Evolutionary conservation across 2,329 filamentous ascomycete species (phyloP).

Genomic region (Stagonosporopsis cucurbitacearum): DNA sequence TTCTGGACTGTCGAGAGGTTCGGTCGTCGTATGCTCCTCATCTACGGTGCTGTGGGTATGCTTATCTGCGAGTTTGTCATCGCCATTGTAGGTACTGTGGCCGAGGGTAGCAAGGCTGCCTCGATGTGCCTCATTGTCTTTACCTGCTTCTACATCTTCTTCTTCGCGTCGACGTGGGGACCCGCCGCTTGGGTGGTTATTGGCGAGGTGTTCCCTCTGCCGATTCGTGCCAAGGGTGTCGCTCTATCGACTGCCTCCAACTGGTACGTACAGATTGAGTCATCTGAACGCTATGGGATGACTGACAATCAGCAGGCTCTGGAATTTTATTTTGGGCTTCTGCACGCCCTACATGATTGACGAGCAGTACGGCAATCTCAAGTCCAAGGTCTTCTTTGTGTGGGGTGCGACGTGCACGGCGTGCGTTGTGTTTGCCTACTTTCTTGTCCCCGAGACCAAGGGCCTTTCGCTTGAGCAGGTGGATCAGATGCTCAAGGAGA

Average conservation of each 20-base stretch:
- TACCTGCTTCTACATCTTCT: conserved; percentile 92
- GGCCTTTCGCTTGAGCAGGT: conserved; percentile 80
- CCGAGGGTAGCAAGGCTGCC: conserved; percentile 57
- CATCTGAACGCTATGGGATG: background rate
- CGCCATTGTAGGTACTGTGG: conserved; percentile 65
- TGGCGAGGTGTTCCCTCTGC: conserved; percentile 88
- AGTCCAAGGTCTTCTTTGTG: conserved; percentile 61
- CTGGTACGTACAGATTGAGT: background rate
- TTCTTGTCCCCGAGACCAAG: conserved; percentile 78
- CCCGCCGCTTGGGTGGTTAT: conserved; percentile 76
- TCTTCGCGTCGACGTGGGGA: conserved; percentile 89
- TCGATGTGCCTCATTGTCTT: conserved; percentile 72
- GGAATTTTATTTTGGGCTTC: conserved; percentile 69
- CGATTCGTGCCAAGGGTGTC: conserved; percentile 86
- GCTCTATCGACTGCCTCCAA: conserved; percentile 86
- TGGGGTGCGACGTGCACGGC: conserved; percentile 60
- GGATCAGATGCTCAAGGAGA: conserved; percentile 85
- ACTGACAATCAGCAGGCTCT: conserved; percentile 67
- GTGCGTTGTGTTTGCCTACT: conserved; percentile 71
- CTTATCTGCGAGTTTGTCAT: conserved; percentile 86
- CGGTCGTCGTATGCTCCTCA: conserved; percentile 80
- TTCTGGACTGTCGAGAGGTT: conserved; percentile 86
- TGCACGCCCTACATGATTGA: conserved; percentile 75
- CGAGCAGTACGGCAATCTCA: conserved; percentile 68
- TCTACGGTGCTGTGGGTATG: conserved; percentile 83